Conservation (phyloP, 768 basidiomycete genomes). For the Pleurotus djamor region DNA sequence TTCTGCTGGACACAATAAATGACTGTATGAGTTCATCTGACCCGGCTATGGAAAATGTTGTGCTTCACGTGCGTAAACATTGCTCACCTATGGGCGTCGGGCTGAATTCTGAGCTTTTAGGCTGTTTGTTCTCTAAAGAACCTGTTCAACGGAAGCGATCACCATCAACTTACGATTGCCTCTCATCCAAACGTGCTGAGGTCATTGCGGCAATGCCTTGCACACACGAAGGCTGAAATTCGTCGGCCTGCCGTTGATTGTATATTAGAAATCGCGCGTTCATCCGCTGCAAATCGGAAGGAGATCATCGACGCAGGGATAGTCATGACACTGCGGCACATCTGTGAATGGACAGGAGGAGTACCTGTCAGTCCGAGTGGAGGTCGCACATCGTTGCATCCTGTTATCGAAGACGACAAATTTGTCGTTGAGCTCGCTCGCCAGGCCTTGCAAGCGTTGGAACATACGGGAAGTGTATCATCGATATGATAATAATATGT, state of each 20-base stretch:
- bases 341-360: conserved; percentile 37
- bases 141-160: conserved; percentile 56
- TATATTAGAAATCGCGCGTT: conserved; percentile 53
- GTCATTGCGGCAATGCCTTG: conserved; percentile 56
- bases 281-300: conserved; percentile 24
- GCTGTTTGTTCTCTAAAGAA: conserved; percentile 67
- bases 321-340: conserved; percentile 35
- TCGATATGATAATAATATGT: conserved; percentile 8
- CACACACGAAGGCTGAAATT: conserved; percentile 54
- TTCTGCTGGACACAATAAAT: conserved; percentile 44
- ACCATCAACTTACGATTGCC: conserved; percentile 53
- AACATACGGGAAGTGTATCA: conserved; percentile 27
- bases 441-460: conserved; percentile 51
- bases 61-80: conserved; percentile 39
- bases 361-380: conserved; percentile 15
- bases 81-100: conserved; percentile 5
- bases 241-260: conserved; percentile 61
- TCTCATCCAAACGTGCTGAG: conserved; percentile 47
- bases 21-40: conserved; percentile 46
- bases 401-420: conserved; percentile 54
- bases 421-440: conserved; percentile 58
- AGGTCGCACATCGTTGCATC: conserved; percentile 20
- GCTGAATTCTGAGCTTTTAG: conserved; percentile 14
- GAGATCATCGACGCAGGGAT: conserved; percentile 18
- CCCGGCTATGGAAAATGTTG: conserved; percentile 38